Conservation (phyloP, 805 yeast species). For the Sporopachydermia lactativora region DNA sequence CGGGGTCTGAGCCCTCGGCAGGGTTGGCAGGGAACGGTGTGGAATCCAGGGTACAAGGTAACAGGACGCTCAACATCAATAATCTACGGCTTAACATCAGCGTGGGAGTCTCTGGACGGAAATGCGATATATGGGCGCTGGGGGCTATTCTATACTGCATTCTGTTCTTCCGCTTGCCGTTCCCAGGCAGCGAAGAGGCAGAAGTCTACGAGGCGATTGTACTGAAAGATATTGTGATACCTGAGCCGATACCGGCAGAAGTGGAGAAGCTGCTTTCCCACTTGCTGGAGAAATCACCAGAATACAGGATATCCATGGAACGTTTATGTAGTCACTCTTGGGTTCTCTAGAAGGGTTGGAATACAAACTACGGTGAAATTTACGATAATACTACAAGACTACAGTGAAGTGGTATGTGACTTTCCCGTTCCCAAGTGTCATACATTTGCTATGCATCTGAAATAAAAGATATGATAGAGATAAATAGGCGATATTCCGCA, state of each 20-base stretch:
- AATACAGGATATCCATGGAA: conserved; percentile 47
- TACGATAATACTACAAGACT: no score
- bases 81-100: neutral
- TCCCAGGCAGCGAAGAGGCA: conserved; percentile 74
- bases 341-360: no score
- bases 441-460: conserved; percentile 10
- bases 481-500: no score
- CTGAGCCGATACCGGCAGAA: conserved; percentile 19
- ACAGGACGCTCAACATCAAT: no score
- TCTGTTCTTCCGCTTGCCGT: conserved; percentile 79
- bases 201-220: conserved; percentile 40
- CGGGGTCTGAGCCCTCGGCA: no score
- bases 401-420: no score
- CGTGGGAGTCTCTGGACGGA: conserved; percentile 19
- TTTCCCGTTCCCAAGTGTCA: no score
- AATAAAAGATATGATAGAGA: conserved; percentile 12
- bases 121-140: conserved; percentile 84
- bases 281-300: conserved; percentile 59
- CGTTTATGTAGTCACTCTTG: conserved; percentile 75
- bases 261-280: conserved; percentile 45
- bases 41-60: no score
- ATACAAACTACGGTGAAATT: no score
- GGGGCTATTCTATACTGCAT: conserved; percentile 88
- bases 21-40: no score
- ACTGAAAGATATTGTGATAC: conserved; percentile 6